A percentile compares a stretch with the other conserved stretches of the same genome.
Evolutionary conservation across 345 rosid genomes (phyloP).

Genomic region (Dimocarpus longan): DNA sequence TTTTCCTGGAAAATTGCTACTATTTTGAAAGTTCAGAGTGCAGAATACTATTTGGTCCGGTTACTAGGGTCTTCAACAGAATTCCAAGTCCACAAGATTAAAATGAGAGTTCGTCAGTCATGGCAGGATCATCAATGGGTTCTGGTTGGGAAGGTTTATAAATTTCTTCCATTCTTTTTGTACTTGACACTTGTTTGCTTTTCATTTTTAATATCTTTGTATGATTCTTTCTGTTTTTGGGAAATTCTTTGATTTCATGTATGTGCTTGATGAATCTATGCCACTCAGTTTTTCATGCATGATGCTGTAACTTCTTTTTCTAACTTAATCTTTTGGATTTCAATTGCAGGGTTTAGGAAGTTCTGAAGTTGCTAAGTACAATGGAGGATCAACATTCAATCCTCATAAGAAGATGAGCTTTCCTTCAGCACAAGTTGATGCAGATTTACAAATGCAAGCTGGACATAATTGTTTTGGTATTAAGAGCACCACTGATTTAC

Average conservation of each 20-base stretch:
- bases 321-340: constrained; percentile 27
- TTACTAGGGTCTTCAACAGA: constrained; percentile 40
- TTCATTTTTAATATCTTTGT: background rate
- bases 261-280: background rate
- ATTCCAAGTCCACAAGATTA: constrained; percentile 36
- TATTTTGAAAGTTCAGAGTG: constrained; percentile 32
- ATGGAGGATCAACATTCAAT: constrained; percentile 24
- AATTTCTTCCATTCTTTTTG: background rate
- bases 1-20: constrained; percentile 59
- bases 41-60: constrained; percentile 41
- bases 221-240: constrained; percentile 1
- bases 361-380: constrained; percentile 37
- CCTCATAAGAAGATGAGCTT: constrained; percentile 21
- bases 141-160: constrained; percentile 45
- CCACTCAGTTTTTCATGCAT: background rate
- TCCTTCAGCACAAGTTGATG: constrained; percentile 14
- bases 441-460: constrained; percentile 5
- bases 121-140: constrained; percentile 65
- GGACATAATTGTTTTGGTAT: constrained; percentile 19
- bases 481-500: constrained; percentile 26
- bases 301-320: background rate
- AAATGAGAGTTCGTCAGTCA: constrained; percentile 55
- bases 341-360: constrained; percentile 47
- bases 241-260: background rate
- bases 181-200: background rate